Percentiles rank a stretch among this genome's conserved stretches.
Evolutionary conservation across 1,284 basidiomycete species (phyloP).

Genomic region (Moesziomyces sp.): DNA sequence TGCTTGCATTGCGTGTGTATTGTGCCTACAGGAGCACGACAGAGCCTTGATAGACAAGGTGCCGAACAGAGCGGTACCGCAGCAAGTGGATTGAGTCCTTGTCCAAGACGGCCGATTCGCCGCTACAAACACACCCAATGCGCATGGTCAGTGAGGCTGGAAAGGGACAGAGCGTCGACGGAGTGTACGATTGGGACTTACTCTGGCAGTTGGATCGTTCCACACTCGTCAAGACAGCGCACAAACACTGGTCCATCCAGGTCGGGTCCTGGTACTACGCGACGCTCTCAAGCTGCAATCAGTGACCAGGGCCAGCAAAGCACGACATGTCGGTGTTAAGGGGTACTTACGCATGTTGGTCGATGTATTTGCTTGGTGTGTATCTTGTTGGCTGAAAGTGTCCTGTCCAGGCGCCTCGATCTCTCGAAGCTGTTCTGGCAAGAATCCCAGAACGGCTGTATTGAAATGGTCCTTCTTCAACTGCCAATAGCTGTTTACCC

Average conservation of each 20-base stretch:
- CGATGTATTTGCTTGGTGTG: conserved; percentile 10
- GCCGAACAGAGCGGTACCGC: conserved; percentile 55
- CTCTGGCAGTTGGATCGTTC: conserved; percentile 48
- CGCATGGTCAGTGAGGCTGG: not conserved
- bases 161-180: not conserved
- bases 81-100: conserved; percentile 58
- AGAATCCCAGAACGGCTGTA: conserved; percentile 45
- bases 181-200: conserved; percentile 21
- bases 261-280: conserved; percentile 51
- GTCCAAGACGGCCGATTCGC: conserved; percentile 42
- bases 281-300: not conserved
- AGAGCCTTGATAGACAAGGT: conserved; percentile 48
- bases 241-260: conserved; percentile 63
- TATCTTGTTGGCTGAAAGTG: conserved; percentile 8
- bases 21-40: conserved; percentile 55
- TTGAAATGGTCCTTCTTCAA: conserved; percentile 49
- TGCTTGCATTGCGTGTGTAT: not conserved
- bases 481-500: conserved; percentile 44
- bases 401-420: conserved; percentile 32
- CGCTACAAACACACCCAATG: conserved; percentile 16
- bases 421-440: conserved; percentile 55
- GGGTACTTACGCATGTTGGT: conserved; percentile 55
- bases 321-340: not conserved
- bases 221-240: conserved; percentile 60
- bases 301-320: no score